Evolutionary conservation across 2,329 filamentous ascomycete genomes (phyloP), one percentile per base, ranked within the genome.

Genomic region (Fusarium liriodendri): DNA sequence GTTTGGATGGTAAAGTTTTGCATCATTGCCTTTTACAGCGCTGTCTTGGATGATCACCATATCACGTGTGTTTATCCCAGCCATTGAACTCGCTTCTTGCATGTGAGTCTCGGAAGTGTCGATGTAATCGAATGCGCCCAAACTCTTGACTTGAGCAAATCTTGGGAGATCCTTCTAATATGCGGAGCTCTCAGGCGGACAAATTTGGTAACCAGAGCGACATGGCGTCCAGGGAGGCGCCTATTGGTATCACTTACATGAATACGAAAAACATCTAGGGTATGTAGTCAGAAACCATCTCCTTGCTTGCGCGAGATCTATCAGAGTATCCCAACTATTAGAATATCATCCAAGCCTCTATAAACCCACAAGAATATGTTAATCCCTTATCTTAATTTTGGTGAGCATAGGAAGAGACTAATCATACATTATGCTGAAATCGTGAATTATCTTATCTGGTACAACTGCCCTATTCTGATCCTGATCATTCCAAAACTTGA

Each of bases 401-500:
- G 29, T 10, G 29, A 32, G 29, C 29, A 2, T 32, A 32, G 9
- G 29, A 32, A 52, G 47, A 32, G 27, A 29, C 11, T 18, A n/a
- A 32, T 45, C 20, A 9, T 45, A 22, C 40, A 66, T 58, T 74
- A 62, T 69, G 59, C 32, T 55, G 38, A 64, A 66, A 64, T 74
- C 72, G 71, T 74, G 38, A 72, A 74, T 74, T 74, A 72, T 64
- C 52, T 74, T 70, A 62, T 50, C 62, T 57, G 38, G 63, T 70
- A 59, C 72, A 70, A 59, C 69, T 72, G 45, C 42, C 65, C 62
- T 70, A 62, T 16, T 61, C 38, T 63, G 40, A 66, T 72, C 64
- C 64, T 69, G 61, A 50, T 38, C 54, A 55, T 70, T 62, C 61
- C 64, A 37, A 61, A 20, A 42, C 47, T 50, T 27, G 50, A 60